Base-by-base conservation (phyloP, 2,329 filamentous ascomycete genomes). In the Fusarium dlaminii region DNA sequence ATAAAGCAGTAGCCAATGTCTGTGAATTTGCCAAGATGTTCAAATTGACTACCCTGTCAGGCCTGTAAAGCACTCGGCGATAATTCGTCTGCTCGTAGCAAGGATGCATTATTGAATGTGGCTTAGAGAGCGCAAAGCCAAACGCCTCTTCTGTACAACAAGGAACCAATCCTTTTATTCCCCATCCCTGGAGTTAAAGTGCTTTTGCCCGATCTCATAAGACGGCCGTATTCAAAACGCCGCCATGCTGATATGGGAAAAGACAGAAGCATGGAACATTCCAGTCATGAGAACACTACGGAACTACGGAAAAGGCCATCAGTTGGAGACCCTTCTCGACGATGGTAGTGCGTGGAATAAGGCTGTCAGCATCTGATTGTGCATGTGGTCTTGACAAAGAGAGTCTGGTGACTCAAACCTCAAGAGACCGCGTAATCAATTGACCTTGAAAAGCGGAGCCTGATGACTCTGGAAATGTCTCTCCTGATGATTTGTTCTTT, bases 351-450 rank as follows among this genome's bases (percentile, higher is more conserved):
- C 9, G 22, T 51, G 32, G 40, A 66, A 54, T 48, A 69, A 72
- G 58, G 58, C 59, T 55, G 69, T 70, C 69, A 73, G 70, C 64
- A 70, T 55, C 48, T 43, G 54, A 61, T 67, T 70, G 66, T 70
- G 36, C 67, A 70, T 70, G 66, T 70, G 67, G 67, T 29, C 70
- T 48, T 24, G 37, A 63, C 61, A 72, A 62, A 64, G 52, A 65
- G 58, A 54, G 69, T 75, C 72, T 73, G 69, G 68, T 75, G 72
- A 75, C 72, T 75, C 72, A 70, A 40, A 45, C 55, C 54, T 54
- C 29, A 46, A 66, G 58, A 55, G 62, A 59, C 62, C 61, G 57
- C 54, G 71, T 71, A 73, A 74, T 74, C 70, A 70, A 55, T 69
- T 55, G 66, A 55, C 65, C 58, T 52, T 40, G 51, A 51, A 60